These are phyloP conservation scores for Drechmeria coniospora DNA, from an alignment of 2,329 filamentous ascomycete species.

Conservation along the genomic window DNA sequence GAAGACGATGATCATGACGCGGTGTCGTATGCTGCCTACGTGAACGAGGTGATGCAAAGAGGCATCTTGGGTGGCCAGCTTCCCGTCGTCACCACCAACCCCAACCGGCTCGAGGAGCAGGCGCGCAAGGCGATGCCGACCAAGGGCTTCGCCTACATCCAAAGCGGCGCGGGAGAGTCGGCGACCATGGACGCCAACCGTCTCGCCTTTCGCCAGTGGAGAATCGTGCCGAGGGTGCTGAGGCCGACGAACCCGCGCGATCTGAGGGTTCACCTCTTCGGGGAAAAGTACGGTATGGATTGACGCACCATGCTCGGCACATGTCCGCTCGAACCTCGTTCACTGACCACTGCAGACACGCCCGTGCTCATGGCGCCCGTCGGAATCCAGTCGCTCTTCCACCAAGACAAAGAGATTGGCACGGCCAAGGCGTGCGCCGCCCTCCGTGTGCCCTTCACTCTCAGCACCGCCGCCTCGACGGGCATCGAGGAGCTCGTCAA, in stretches of 20 bases:
- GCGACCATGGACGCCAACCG: constrained; percentile 46
- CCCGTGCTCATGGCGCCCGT: constrained; percentile 48
- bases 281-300: constrained; percentile 25
- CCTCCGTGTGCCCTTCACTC: constrained; percentile 47
- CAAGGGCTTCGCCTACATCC: constrained; percentile 42
- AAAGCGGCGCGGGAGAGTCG: constrained; percentile 45
- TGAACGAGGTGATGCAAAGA: constrained; percentile 32
- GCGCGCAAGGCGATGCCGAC: constrained; percentile 31
- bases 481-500: constrained; percentile 51
- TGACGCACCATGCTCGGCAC: not conserved
- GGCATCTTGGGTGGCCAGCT: constrained; percentile 31
- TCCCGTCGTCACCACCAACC: constrained; percentile 42
- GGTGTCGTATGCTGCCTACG: constrained; percentile 24
- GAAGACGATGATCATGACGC: constrained; percentile 6
- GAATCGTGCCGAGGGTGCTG: constrained; percentile 37
- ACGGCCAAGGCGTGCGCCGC: constrained; percentile 46
- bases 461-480: constrained; percentile 48
- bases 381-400: constrained; percentile 53
- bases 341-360: constrained; percentile 23
- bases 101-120: constrained; percentile 38
- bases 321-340: not conserved
- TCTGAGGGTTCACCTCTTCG: constrained; percentile 37
- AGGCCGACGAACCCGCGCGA: constrained; percentile 27
- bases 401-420: constrained; percentile 48
- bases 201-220: constrained; percentile 37